Evolutionary conservation across 768 basidiomycete genomes (phyloP), one percentile per base, ranked within the genome.

Genomic region (Gloeostereum incarnatum): DNA sequence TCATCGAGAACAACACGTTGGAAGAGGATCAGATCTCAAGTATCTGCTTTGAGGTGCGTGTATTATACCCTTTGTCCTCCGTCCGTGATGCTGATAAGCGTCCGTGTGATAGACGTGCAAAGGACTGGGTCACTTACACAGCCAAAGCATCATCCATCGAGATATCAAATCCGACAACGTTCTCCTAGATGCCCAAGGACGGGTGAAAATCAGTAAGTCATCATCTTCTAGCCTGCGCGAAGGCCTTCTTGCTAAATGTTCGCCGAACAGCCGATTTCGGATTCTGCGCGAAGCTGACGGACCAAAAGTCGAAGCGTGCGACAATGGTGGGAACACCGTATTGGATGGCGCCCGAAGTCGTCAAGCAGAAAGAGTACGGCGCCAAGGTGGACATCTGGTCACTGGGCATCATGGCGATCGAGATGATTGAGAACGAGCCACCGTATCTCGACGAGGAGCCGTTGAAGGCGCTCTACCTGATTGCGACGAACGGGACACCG

Each of bases 271-370:
- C 92, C 52, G 92, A 94, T 56, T 97, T 97, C 53, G 92, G 92
- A 31, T 96, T 94, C 68, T 94, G 90, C 47, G 92, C 92, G 41
- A 93, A 94, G 57, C 69, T 97, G 20, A 93, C 92, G 1, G 91
- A 93, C 51, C 88, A 94, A 61, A 96, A 94, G 58, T 92, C 87
- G 29, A 94, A 94, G 60, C 85, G 92, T 37, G 91, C 91, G 21
- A 94, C 91, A n/a, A 94, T 94, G 92, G 91, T 96, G 3, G 92
- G 92, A 23, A 94, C 91, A 8, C 92, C 92, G 1, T 94, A 94
- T 60, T 94, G 92, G 92, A 96, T 96, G 92, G 92, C 92, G 2
- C 92, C 92, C n/a, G 92, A 96, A 58, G 90, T 96, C 37, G 91
- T 96, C 51, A 93, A 91, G 62, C 87, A 92, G 57, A 93, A 94